Evolutionary conservation across 805 yeast genomes (phyloP).

Genomic region (Sporopachydermia lactativora): DNA sequence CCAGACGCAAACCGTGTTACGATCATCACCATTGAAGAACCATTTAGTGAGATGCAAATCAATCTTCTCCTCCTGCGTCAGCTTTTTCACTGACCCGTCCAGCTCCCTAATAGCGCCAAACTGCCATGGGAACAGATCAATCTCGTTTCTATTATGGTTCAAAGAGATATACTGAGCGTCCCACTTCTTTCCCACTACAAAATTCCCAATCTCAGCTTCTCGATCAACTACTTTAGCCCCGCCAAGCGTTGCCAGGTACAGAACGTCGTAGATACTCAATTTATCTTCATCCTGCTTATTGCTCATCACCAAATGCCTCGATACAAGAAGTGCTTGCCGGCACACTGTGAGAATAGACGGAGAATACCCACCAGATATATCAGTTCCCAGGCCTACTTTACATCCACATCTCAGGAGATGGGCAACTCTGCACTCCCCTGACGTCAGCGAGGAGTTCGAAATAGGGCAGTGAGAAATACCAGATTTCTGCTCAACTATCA

Average conservation of each 20-base stretch:
- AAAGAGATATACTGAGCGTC: constrained; percentile 51
- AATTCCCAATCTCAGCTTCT: constrained; percentile 47
- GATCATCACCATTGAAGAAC: constrained; percentile 89
- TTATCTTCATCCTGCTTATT: constrained; percentile 30
- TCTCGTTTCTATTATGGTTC: not conserved
- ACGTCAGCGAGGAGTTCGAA: constrained; percentile 73
- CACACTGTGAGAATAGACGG: constrained; percentile 52
- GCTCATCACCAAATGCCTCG: constrained; percentile 56
- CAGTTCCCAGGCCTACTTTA: constrained; percentile 74
- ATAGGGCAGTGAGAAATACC: constrained; percentile 92
- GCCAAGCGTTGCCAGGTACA: constrained; percentile 76
- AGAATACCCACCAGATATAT: constrained; percentile 65
- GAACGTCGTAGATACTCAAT: constrained; percentile 52
- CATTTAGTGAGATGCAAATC: constrained; percentile 65
- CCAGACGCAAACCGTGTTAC: constrained; percentile 73
- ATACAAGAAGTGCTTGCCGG: constrained; percentile 56
- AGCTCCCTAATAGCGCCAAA: not conserved
- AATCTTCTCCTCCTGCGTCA: constrained; percentile 22
- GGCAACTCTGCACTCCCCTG: constrained; percentile 81
- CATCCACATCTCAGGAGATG: constrained; percentile 49
- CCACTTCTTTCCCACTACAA: constrained; percentile 64
- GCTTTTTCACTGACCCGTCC: not conserved
- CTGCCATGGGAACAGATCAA: not conserved
- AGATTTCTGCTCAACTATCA: constrained; percentile 38
- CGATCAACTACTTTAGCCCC: constrained; percentile 71